Evolutionary conservation across 352 stramenopile genomes (phyloP).

Genomic region (Globisporangium heterothallicum): DNA sequence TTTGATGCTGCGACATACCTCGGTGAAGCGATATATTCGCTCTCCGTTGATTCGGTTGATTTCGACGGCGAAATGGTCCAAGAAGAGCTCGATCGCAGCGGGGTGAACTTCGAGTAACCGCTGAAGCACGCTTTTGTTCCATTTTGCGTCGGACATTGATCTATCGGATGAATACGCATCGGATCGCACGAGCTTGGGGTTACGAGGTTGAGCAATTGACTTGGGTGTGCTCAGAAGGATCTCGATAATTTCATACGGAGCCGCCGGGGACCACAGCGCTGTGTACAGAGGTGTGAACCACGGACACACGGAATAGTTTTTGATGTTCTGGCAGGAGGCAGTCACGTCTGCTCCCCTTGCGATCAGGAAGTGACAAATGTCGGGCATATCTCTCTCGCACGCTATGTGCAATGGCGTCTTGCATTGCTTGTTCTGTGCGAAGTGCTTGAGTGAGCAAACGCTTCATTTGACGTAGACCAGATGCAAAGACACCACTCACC

Average conservation of each 20-base stretch:
- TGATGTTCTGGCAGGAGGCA: slow-evolving; percentile 33
- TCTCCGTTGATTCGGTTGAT: slow-evolving; percentile 47
- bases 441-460: no score
- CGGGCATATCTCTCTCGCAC: slow-evolving; percentile 29
- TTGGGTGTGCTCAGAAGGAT: slow-evolving; percentile 36
- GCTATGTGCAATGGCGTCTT: no score
- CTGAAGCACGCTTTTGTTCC: slow-evolving; percentile 37
- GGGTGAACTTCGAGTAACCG: slow-evolving; percentile 36
- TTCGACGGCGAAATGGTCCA: slow-evolving; percentile 42
- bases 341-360: slow-evolving; percentile 33
- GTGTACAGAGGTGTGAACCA: slow-evolving; percentile 46
- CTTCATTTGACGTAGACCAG: no score
- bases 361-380: slow-evolving; percentile 37
- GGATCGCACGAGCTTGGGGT: slow-evolving; percentile 27
- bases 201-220: slow-evolving; percentile 36
- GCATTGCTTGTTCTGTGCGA: no score
- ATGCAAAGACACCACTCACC: no score
- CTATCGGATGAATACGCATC: slow-evolving; percentile 19
- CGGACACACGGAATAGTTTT: slow-evolving; percentile 22
- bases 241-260: slow-evolving; percentile 42
- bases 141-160: slow-evolving; percentile 24
- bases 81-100: slow-evolving; percentile 29
- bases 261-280: slow-evolving; percentile 27
- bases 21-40: slow-evolving; percentile 36
- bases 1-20: slow-evolving; percentile 26